These are phyloP conservation scores for Halophytophthora polymorphica DNA, from an alignment of 352 stramenopile genomes.

Conservation along the genomic window DNA sequence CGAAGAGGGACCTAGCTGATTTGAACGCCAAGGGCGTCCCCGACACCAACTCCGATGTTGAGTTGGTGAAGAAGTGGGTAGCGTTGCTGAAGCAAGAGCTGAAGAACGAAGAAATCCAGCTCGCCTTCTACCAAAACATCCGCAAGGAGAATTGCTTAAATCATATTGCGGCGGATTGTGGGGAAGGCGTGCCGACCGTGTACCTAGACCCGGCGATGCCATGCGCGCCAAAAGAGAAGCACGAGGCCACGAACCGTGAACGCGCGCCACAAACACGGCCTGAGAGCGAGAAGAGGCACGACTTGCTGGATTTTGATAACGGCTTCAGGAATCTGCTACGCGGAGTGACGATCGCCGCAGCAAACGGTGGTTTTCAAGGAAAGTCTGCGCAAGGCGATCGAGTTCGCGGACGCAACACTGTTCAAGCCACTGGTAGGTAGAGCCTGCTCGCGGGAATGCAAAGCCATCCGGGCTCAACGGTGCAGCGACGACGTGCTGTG, in stretches of 20 bases:
- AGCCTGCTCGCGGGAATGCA: conserved; percentile 37
- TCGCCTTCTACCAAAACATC: conserved; percentile 8
- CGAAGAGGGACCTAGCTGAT: no score
- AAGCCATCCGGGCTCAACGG: conserved; percentile 44
- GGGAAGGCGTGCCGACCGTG: not conserved
- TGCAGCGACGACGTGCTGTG: conserved; percentile 43
- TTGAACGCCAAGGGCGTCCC: no score
- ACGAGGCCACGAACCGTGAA: no score
- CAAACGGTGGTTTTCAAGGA: conserved; percentile 59
- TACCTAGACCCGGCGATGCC: not conserved
- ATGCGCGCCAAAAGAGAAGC: no score
- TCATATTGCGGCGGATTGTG: conserved; percentile 1
- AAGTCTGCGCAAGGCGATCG: conserved; percentile 48
- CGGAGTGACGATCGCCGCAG: conserved; percentile 35
- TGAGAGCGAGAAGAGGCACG: conserved; percentile 11
- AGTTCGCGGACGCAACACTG: conserved; percentile 56
- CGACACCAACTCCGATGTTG: no score
- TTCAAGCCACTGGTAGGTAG: conserved; percentile 50
- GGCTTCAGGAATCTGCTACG: conserved; percentile 52
- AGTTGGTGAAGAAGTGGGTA: conserved; percentile 3
- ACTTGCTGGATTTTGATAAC: conserved; percentile 42
- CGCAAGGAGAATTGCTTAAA: conserved; percentile 7
- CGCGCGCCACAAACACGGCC: no score
- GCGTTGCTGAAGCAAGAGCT: conserved; percentile 6
- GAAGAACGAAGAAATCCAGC: conserved; percentile 5